Conservation (phyloP, 805 yeast species). For the Nakazawaea ishiwadae region DNA sequence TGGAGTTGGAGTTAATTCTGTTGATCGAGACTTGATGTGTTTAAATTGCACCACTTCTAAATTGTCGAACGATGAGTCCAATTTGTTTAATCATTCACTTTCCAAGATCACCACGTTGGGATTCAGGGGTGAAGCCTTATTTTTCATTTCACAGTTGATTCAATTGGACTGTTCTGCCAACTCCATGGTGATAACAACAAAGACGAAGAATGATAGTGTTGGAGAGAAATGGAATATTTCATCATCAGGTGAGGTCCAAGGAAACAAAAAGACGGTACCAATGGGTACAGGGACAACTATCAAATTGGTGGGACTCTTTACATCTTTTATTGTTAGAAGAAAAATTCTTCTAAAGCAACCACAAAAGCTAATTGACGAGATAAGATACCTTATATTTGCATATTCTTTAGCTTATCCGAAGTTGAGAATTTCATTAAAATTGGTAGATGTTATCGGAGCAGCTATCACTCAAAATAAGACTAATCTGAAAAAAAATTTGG, state of each 20-base stretch:
- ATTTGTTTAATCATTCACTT: not conserved
- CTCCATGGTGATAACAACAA: slow-evolving; percentile 26
- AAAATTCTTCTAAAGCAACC: slow-evolving; percentile 24
- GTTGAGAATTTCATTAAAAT: slow-evolving; percentile 26
- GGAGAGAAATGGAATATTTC: slow-evolving; percentile 33
- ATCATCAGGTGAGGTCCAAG: slow-evolving; percentile 21
- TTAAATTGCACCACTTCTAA: slow-evolving; percentile 39
- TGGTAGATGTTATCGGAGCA: slow-evolving; percentile 17
- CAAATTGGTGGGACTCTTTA: slow-evolving; percentile 26
- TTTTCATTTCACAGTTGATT: slow-evolving; percentile 28
- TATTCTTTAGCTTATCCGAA: slow-evolving; percentile 27
- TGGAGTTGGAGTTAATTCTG: slow-evolving; percentile 31
- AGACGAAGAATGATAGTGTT: slow-evolving; percentile 23
- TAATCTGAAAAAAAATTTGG: slow-evolving; percentile 9
- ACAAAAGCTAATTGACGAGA: slow-evolving; percentile 19
- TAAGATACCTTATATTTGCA: slow-evolving; percentile 21
- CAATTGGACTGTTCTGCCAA: slow-evolving; percentile 17
- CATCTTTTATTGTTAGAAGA: slow-evolving; percentile 28
- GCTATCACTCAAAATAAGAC: slow-evolving; percentile 12
- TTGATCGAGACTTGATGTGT: slow-evolving; percentile 31
- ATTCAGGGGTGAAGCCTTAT: slow-evolving; percentile 47
- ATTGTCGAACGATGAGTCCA: slow-evolving; percentile 18
- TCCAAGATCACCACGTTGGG: slow-evolving; percentile 31
- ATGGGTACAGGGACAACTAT: slow-evolving; percentile 32
- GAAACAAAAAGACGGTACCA: slow-evolving; percentile 19